These are phyloP conservation scores for Gossypium schwendimanii DNA, from an alignment of 441 rosid species.

Conservation along the genomic window DNA sequence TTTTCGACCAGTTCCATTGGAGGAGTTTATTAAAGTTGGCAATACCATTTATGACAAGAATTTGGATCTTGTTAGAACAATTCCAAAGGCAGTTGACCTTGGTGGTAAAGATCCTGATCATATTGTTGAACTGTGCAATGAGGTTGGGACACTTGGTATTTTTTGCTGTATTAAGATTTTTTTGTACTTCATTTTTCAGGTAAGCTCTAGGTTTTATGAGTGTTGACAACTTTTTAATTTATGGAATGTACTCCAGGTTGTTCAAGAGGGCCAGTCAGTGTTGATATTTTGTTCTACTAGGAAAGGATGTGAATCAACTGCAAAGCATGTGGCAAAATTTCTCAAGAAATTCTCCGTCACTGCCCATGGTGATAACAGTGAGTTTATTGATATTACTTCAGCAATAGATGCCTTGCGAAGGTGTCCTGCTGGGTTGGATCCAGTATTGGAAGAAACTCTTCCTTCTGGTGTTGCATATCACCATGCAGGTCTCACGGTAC, in stretches of 20 bases:
- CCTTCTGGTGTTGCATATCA: conserved; percentile 97
- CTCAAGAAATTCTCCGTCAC: conserved; percentile 51
- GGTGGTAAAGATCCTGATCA: conserved; percentile 98
- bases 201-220: conserved; percentile 12
- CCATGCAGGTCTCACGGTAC: conserved; percentile 98
- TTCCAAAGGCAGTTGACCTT: conserved; percentile 57
- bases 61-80: conserved; percentile 74
- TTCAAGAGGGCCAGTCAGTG: conserved; percentile 94
- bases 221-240: conserved; percentile 20
- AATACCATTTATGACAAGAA: conserved; percentile 75
- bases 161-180: not conserved
- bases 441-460: conserved; percentile 82
- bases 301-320: conserved; percentile 98
- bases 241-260: conserved; percentile 48
- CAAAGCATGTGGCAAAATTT: conserved; percentile 76
- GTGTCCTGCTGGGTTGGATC: conserved; percentile 90
- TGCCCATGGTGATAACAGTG: conserved; percentile 39
- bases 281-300: conserved; percentile 94
- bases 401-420: conserved; percentile 75
- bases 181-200: not conserved
- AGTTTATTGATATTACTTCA: conserved; percentile 58
- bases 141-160: conserved; percentile 40
- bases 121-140: conserved; percentile 83
- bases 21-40: conserved; percentile 86
- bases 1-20: conserved; percentile 94